Conservation (phyloP, 2,329 filamentous ascomycete genomes). For the Beauveria sp. region DNA sequence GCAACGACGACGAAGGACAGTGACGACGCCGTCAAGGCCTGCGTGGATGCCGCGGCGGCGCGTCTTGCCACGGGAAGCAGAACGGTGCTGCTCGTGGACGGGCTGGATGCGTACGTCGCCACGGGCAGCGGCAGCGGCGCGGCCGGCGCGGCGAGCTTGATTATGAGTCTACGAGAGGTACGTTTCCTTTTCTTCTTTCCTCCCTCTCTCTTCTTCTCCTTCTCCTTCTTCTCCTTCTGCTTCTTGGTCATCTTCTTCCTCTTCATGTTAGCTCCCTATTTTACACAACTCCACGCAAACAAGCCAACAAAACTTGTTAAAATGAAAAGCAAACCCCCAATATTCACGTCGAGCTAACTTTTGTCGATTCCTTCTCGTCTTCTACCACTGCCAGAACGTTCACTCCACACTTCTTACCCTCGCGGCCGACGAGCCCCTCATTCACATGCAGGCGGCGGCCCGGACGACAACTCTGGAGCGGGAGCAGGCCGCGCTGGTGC, state of each 20-base stretch:
- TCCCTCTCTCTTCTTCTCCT: background rate
- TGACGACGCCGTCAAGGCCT: slow-evolving; percentile 27
- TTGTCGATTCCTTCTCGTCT: too few species aligned
- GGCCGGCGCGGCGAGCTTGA: slow-evolving; percentile 43
- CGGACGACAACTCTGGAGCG: slow-evolving; percentile 55
- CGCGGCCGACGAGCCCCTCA: slow-evolving; percentile 65
- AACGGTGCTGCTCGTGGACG: slow-evolving; percentile 58
- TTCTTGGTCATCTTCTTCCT: background rate
- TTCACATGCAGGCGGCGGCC: slow-evolving; percentile 41
- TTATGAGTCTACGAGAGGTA: slow-evolving; percentile 58
- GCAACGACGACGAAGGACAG: slow-evolving; percentile 1
- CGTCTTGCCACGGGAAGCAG: slow-evolving; percentile 11
- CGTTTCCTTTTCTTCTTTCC: slow-evolving; percentile 20
- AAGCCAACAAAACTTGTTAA: too few species aligned
- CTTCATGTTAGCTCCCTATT: too few species aligned
- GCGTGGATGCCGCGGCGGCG: slow-evolving; percentile 32
- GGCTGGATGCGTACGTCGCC: slow-evolving; percentile 57
- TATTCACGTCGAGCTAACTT: too few species aligned
- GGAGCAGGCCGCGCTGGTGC: slow-evolving; percentile 61
- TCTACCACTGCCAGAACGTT: slow-evolving; percentile 37
- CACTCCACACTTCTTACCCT: slow-evolving; percentile 60
- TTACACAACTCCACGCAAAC: too few species aligned
- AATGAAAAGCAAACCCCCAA: too few species aligned
- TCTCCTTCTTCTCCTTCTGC: background rate
- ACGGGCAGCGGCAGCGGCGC: slow-evolving; percentile 36